Evolutionary conservation across 305 asterid species (phyloP), one percentile per base, ranked within the genome.

Genomic region (Fraxinus platypoda): DNA sequence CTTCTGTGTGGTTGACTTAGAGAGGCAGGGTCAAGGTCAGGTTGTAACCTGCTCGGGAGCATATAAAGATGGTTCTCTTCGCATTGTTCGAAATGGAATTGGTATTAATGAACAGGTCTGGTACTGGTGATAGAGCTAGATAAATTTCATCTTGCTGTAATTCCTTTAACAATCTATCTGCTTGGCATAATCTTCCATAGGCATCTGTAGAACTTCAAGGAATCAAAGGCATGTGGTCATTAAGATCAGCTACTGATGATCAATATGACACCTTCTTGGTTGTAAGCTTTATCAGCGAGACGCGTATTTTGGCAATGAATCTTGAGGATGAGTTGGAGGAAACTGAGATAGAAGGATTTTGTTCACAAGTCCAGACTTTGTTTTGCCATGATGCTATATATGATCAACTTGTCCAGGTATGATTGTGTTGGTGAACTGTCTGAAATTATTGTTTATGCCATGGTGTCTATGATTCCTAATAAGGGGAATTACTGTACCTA

Each of bases 161-260:
- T 31, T 57, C 34, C 31, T 54, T 75, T 79, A 52, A n/a, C 28
- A 46, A 41, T 62, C 76, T 19, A 46, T 33, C 23, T 75, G 54
- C 73, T 35, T 73, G 34, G 2, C 72, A 30, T 38, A 79, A 83
- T 76, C 66, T 46, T 15, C 85, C 78, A 30, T 84, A 96, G 99
- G 99, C 99, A 73, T 93, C 99, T 81, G 98, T 96, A 71, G 99
- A 94, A 92, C 98, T 96, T 86, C 99, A 96, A 87, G 99, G 99
- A 79, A 96, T 96, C 85, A 96, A 94, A 91, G 99, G 99, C 75
- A 94, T 96, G 98, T 96, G 99, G 99, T 94, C 99, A 33, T 75
- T 96, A 80, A 87, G 95, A 86, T 88, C 98, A 81, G 97, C 98
- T 74, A 91, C 94, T 59, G 95, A 96, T 84, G 98, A 96, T 92